Percentiles rank a stretch among this genome's conserved stretches.
Evolutionary conservation across 176 grass and related monocot genomes (phyloP).

Genomic region (Carex cristatella): DNA sequence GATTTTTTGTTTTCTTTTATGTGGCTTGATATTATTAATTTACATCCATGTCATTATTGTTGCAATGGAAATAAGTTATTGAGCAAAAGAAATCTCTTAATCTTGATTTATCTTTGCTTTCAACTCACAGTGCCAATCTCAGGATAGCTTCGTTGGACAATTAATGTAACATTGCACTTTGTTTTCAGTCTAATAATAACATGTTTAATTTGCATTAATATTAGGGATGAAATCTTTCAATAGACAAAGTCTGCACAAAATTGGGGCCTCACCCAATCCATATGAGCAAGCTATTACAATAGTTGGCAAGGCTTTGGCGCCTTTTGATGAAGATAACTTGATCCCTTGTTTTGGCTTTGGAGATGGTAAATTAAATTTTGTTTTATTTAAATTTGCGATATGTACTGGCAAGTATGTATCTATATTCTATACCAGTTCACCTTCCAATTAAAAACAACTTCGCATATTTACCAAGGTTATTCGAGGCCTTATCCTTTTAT

Average conservation of each 20-base stretch:
- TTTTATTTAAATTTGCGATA: not conserved
- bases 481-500: not conserved
- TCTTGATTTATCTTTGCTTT: not conserved
- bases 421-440: not conserved
- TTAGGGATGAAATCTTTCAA: conserved; percentile 68
- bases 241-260: conserved; percentile 69
- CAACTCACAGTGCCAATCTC: not conserved
- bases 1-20: not conserved
- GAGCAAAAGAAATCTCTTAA: not conserved
- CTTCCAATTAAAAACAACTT: not conserved
- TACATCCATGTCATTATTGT: not conserved
- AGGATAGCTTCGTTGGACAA: not conserved
- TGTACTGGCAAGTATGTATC: not conserved
- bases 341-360: conserved; percentile 98
- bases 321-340: conserved; percentile 87
- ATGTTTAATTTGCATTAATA: not conserved
- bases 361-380: conserved; percentile 37
- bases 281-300: conserved; percentile 89
- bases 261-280: conserved; percentile 46
- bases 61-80: not conserved
- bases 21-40: not conserved
- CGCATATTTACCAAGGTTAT: not conserved
- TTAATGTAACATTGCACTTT: not conserved
- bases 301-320: conserved; percentile 74
- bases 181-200: not conserved